phyloP scores from a whole-genome alignment of 2,329 filamentous ascomycete genomes.

The Penicillium sp. region DNA sequence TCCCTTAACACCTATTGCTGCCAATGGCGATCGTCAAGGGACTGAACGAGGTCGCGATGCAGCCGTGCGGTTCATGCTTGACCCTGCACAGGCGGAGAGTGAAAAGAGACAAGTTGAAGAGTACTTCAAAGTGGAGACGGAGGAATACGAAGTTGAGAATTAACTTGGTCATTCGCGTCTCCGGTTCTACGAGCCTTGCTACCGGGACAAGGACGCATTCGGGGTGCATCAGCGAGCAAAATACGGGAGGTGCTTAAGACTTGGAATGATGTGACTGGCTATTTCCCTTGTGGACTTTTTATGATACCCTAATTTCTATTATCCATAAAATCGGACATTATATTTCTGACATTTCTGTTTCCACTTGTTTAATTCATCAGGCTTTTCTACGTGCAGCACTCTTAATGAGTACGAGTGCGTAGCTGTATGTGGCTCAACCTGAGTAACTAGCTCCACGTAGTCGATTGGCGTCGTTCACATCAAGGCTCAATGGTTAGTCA shows the following conservation, averaged over 20 bases:
- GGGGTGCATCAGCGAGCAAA: neutral
- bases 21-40: slow-evolving; percentile 45
- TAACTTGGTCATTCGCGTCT: slow-evolving; percentile 14
- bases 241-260: neutral
- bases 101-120: slow-evolving; percentile 67
- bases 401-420: too few relatives aligned
- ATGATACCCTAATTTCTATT: slow-evolving; percentile 3
- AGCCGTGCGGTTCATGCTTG: slow-evolving; percentile 86
- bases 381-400: too few relatives aligned
- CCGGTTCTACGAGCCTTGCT: neutral
- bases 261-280: neutral
- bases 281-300: neutral
- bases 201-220: neutral
- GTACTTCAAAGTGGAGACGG: slow-evolving; percentile 73
- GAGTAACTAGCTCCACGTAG: too few relatives aligned
- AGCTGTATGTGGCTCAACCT: too few relatives aligned
- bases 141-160: slow-evolving; percentile 55
- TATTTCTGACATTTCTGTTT: too few relatives aligned
- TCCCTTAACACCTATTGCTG: slow-evolving; percentile 48
- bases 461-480: too few relatives aligned
- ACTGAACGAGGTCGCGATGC: slow-evolving; percentile 58
- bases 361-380: too few relatives aligned
- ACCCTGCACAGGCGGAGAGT: slow-evolving; percentile 67
- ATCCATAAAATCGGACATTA: neutral
- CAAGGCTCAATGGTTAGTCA: too few relatives aligned